Conservation (phyloP, 371 early-diverging fungal genomes). For the Vittaforma corneae region DNA sequence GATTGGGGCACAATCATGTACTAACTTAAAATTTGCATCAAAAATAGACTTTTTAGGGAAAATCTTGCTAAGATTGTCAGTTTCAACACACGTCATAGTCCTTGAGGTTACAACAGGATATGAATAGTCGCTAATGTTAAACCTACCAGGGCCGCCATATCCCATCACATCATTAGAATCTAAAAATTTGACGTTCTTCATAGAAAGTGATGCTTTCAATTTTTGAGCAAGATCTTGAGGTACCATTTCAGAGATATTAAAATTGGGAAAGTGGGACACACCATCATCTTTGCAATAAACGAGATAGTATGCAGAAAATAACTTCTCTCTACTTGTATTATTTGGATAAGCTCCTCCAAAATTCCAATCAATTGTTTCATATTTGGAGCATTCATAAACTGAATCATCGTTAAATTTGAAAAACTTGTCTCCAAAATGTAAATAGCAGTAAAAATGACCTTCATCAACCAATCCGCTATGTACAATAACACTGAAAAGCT, state of each 20-base stretch:
- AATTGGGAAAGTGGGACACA: too few relatives aligned
- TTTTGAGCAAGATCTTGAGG: neutral
- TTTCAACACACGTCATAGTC: neutral
- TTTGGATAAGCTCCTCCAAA: constrained; percentile 64
- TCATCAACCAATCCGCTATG: constrained; percentile 84
- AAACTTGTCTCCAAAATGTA: constrained; percentile 65
- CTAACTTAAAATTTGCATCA: neutral
- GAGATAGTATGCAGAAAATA: constrained; percentile 54
- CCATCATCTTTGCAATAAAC: constrained; percentile 49
- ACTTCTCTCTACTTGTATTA: constrained; percentile 34
- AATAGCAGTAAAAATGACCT: constrained; percentile 86
- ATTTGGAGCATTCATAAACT: constrained; percentile 69
- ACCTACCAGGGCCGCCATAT: constrained; percentile 14
- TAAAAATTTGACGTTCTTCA: neutral
- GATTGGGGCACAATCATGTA: neutral
- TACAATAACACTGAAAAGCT: constrained; percentile 69
- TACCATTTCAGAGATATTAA: too few relatives aligned
- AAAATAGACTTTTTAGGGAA: neutral
- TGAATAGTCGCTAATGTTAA: neutral
- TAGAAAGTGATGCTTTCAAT: neutral
- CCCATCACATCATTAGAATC: neutral
- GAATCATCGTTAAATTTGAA: constrained; percentile 90
- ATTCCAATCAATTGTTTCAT: constrained; percentile 71
- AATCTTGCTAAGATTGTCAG: constrained; percentile 9
- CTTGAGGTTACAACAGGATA: neutral